Percentiles rank a stretch among this genome's conserved stretches.
These are phyloP conservation scores for Parafenestella ontariensis DNA, from an alignment of 2,329 filamentous ascomycete species.

Conservation along the genomic window DNA sequence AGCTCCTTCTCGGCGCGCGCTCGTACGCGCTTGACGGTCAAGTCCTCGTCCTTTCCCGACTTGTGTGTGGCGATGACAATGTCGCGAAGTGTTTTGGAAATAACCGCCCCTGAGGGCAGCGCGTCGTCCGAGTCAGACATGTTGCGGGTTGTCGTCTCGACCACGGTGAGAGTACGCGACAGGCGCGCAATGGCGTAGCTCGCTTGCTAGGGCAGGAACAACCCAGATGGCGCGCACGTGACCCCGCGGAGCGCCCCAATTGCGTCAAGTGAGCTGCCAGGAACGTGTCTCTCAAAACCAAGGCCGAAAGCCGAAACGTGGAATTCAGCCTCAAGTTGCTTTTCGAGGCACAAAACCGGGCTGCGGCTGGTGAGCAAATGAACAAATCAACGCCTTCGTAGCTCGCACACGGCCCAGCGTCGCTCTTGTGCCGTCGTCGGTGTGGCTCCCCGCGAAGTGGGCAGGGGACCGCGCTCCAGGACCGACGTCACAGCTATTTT, in stretches of 20 bases:
- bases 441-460: slow-evolving; percentile 8
- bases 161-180: slow-evolving; percentile 14
- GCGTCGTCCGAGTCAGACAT: slow-evolving; percentile 43
- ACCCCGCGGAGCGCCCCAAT: slow-evolving; percentile 12
- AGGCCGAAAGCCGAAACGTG: neutral
- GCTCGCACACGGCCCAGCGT: neutral
- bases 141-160: slow-evolving; percentile 16
- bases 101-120: slow-evolving; percentile 44
- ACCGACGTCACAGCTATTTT: slow-evolving; percentile 35
- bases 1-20: slow-evolving; percentile 60
- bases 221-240: slow-evolving; percentile 21
- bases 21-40: slow-evolving; percentile 66
- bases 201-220: slow-evolving; percentile 21
- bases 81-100: slow-evolving; percentile 51
- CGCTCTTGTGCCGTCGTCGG: slow-evolving; percentile 3
- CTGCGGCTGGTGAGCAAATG: neutral
- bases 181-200: slow-evolving; percentile 11
- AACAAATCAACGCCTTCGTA: neutral
- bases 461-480: slow-evolving; percentile 11
- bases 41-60: slow-evolving; percentile 55
- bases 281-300: neutral
- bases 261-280: slow-evolving; percentile 7
- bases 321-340: slow-evolving; percentile 3
- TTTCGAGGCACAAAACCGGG: neutral
- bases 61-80: slow-evolving; percentile 52